Evolutionary conservation across 2,329 filamentous ascomycete species (phyloP).

Genomic region (Fusarium sp.): DNA sequence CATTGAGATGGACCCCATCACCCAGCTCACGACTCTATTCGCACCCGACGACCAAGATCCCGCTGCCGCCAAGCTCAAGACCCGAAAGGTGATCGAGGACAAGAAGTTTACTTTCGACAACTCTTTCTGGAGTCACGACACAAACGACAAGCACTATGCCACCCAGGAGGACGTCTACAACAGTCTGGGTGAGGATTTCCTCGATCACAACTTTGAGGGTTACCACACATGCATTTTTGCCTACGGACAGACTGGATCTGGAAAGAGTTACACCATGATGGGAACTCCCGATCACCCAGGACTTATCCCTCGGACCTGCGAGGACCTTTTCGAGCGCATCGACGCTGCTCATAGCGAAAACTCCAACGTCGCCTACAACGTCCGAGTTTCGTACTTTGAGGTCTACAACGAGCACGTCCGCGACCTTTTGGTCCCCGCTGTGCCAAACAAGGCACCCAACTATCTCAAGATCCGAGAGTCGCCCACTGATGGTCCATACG

Average conservation of each 20-base stretch:
- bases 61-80: slow-evolving; percentile 69
- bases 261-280: slow-evolving; percentile 99
- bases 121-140: slow-evolving; percentile 96
- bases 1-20: slow-evolving; percentile 89
- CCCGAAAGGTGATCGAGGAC: slow-evolving; percentile 83
- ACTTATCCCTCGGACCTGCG: slow-evolving; percentile 93
- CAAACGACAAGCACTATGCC: slow-evolving; percentile 85
- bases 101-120: slow-evolving; percentile 97
- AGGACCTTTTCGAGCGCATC: slow-evolving; percentile 95
- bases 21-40: slow-evolving; percentile 85
- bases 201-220: slow-evolving; percentile 99
- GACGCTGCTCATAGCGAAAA: slow-evolving; percentile 80
- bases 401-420: slow-evolving; percentile 99
- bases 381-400: slow-evolving; percentile 98
- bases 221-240: slow-evolving; percentile 99
- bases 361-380: slow-evolving; percentile 94
- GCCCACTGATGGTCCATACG: slow-evolving; percentile 93
- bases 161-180: slow-evolving; percentile 95
- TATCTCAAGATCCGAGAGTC: slow-evolving; percentile 98
- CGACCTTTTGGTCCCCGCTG: slow-evolving; percentile 84
- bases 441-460: slow-evolving; percentile 78
- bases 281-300: slow-evolving; percentile 86
- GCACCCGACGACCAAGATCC: slow-evolving; percentile 71
- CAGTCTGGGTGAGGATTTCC: slow-evolving; percentile 92
- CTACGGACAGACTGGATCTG: slow-evolving; percentile 96